Evolutionary conservation across 2,329 filamentous ascomycete species (phyloP).

Genomic region (Neonectria faginata): DNA sequence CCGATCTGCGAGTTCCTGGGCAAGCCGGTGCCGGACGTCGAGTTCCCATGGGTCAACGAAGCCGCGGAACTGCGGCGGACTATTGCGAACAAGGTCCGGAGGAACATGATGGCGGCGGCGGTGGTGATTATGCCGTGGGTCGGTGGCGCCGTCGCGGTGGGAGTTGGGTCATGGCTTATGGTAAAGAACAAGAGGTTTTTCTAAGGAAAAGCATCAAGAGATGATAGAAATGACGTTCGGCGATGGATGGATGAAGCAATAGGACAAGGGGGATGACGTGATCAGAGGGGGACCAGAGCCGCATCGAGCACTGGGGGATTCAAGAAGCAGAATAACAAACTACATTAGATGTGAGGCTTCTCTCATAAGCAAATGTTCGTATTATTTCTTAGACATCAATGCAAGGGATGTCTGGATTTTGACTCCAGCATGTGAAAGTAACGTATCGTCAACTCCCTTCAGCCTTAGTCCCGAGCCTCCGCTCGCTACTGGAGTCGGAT

Average conservation of each 20-base stretch:
- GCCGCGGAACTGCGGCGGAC: constrained; percentile 34
- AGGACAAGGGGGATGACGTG: neutral
- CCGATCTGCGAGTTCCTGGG: constrained; percentile 53
- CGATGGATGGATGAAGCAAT: neutral
- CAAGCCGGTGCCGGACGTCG: constrained; percentile 46
- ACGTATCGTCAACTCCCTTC: neutral
- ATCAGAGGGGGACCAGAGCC: neutral
- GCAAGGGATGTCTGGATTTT: neutral
- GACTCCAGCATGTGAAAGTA: too few species aligned
- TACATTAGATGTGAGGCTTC: neutral
- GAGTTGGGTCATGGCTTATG: constrained; percentile 28
- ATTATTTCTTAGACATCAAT: neutral
- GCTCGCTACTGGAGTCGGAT: neutral
- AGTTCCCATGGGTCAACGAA: constrained; percentile 51
- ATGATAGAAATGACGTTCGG: neutral
- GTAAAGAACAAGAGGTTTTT: constrained; percentile 7
- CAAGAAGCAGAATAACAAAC: neutral
- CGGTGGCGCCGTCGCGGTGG: constrained; percentile 25
- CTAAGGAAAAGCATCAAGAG: neutral
- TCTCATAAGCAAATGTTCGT: neutral
- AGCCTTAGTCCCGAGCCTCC: neutral
- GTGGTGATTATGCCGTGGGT: constrained; percentile 35
- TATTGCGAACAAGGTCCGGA: constrained; percentile 26
- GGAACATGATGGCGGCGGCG: constrained; percentile 17
- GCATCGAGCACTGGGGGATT: too few species aligned